Evolutionary conservation across 129 eudicot species (phyloP), one percentile per base, ranked within the genome.

Genomic region (Escallonia herrerae): DNA sequence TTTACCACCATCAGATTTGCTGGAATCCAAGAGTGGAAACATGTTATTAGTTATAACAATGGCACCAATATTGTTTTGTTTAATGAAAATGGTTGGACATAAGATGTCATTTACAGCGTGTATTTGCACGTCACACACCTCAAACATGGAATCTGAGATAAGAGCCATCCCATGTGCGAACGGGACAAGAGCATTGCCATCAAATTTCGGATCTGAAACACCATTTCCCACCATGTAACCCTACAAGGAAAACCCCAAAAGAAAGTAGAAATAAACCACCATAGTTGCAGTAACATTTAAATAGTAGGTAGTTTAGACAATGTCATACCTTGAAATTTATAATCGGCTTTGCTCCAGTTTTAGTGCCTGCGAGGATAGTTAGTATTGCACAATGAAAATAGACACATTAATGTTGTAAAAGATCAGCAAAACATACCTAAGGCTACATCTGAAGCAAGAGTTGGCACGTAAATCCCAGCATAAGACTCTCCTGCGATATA

Each of bases 151-250:
- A 40, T 77, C 64, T 12, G 86, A 61, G 37, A 81, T 81, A 3
- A 81, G 72, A 14, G 57, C 86, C 86, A 81, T 81, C 33, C 86
- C 86, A 55, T 76, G 82, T 38, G 61, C 65, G 60, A 81, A 81
- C 4, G 85, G 70, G 38, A 76, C 74, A 12, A 76, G 58, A 64
- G 79, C 82, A 60, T 81, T 76, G 10, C 63, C 79, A 67, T 81
- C 86, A 51, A 62, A 72, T 42, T 13, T 56, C 0, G 6, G 2
- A 62, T 76, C 86, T 1, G 76, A 59, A 14, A 81, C 76, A 5
- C 76, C 86, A 77, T 81, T 81, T 43, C 86, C 86, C 37, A 76
- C 53, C 76, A 81, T 68, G 62, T 81, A 81, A 13, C 86, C 86
- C 86, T 81, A 73, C 56, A 64, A 3, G 33, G 33, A 22, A 22